phyloP scores from a whole-genome alignment of 164 flowering plant genomes.

The Vitis rupestris region DNA sequence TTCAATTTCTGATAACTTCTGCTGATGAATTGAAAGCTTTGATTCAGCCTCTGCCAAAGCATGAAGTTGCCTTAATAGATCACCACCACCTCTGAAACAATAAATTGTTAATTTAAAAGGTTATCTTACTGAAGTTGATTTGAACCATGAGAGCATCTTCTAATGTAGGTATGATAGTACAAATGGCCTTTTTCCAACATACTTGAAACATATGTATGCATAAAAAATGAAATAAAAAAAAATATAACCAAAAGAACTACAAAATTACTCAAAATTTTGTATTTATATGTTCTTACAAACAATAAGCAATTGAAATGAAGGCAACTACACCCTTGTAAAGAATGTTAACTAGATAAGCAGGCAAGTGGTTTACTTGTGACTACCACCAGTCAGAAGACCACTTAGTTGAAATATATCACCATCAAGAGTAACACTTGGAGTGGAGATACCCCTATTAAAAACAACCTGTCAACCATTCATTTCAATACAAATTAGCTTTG shows the following conservation, averaged over 20 bases:
- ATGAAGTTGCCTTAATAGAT: constrained; percentile 71
- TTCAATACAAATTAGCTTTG: too few relatives aligned
- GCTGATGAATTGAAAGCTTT: constrained; percentile 61
- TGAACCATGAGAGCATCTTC: background rate
- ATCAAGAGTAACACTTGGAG: constrained; percentile 89
- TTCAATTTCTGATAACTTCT: constrained; percentile 67
- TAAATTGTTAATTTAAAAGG: constrained; percentile 15
- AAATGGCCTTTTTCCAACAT: too few relatives aligned
- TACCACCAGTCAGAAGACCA: constrained; percentile 97
- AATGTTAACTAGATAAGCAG: background rate
- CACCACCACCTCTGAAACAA: constrained; percentile 77
- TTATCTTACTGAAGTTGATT: background rate
- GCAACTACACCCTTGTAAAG: background rate
- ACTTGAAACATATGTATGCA: background rate
- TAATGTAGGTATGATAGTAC: too few relatives aligned
- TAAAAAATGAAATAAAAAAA: background rate
- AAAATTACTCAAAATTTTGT: background rate
- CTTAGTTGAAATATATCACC: constrained; percentile 97
- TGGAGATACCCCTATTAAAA: constrained; percentile 54
- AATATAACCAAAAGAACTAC: background rate
- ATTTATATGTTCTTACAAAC: too few relatives aligned
- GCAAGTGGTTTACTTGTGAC: constrained; percentile 69
- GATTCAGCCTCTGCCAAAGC: constrained; percentile 68
- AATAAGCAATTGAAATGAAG: too few relatives aligned
- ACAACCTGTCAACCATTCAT: constrained; percentile 55